phyloP scores from a whole-genome alignment of 495 filamentous ascomycete species.

The Hypoxylon subgilvum region DNA sequence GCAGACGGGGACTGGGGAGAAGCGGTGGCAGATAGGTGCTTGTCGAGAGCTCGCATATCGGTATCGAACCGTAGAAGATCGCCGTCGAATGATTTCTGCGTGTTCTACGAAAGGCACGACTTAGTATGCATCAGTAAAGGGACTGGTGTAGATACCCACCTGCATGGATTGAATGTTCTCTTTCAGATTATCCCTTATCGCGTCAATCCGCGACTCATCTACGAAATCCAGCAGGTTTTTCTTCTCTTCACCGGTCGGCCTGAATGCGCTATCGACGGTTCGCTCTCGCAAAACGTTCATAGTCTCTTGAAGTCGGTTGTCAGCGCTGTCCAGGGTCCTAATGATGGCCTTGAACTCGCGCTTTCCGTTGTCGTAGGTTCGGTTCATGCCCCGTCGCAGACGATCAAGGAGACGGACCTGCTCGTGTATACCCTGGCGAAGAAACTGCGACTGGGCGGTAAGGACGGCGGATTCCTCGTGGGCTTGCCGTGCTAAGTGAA shows the following conservation, averaged over 20 bases:
- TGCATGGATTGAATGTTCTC: constrained; percentile 64
- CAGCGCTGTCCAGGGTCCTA: constrained; percentile 73
- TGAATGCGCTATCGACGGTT: constrained; percentile 74
- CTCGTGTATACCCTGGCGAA: constrained; percentile 72
- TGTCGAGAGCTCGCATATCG: constrained; percentile 58
- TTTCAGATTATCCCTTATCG: constrained; percentile 69
- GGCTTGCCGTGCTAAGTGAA: constrained; percentile 72
- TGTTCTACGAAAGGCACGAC: constrained; percentile 47
- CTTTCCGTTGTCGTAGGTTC: constrained; percentile 53
- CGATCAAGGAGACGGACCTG: constrained; percentile 73
- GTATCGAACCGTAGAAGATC: constrained; percentile 69
- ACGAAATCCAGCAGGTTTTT: constrained; percentile 88
- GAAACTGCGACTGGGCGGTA: constrained; percentile 75
- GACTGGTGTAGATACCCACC: constrained; percentile 35
- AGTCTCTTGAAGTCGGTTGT: constrained; percentile 72
- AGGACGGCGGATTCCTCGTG: constrained; percentile 82
- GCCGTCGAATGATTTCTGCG: constrained; percentile 64
- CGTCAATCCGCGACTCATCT: constrained; percentile 77
- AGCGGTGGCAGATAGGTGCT: constrained; percentile 45
- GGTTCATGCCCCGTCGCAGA: constrained; percentile 66
- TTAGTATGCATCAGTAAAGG: constrained; percentile 6
- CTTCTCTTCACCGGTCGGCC: constrained; percentile 67
- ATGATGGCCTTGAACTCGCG: constrained; percentile 64
- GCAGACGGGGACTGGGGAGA: constrained; percentile 45
- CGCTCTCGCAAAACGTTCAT: constrained; percentile 73